Conservation (phyloP, 2,329 filamentous ascomycete genomes). For the Pseudopithomyces maydicus region DNA sequence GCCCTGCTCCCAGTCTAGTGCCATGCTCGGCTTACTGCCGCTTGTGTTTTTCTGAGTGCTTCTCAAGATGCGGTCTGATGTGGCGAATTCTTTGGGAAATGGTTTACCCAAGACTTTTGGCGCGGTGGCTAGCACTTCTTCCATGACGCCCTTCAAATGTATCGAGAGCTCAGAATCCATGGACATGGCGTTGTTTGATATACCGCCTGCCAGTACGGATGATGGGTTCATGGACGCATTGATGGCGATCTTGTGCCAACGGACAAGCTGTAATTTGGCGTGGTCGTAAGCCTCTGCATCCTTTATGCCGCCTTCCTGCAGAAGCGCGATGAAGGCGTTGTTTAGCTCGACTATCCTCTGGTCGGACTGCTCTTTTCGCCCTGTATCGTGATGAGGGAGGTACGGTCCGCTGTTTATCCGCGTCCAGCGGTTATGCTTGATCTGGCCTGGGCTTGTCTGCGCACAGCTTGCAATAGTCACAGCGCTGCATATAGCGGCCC, state of each 20-base stretch:
- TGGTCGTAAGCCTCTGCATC: constrained; percentile 70
- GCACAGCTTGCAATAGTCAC: constrained; percentile 73
- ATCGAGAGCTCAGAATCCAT: constrained; percentile 64
- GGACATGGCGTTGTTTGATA: constrained; percentile 70
- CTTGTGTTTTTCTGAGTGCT: constrained; percentile 66
- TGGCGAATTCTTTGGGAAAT: constrained; percentile 65
- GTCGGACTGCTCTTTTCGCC: constrained; percentile 22
- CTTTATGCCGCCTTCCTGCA: constrained; percentile 65
- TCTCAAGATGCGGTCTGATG: constrained; percentile 65
- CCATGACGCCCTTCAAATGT: constrained; percentile 70
- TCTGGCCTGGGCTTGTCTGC: constrained; percentile 65
- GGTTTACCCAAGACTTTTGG: constrained; percentile 66
- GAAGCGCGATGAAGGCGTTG: constrained; percentile 58
- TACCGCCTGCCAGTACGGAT: constrained; percentile 68
- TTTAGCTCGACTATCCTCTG: constrained; percentile 51
- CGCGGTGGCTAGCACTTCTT: constrained; percentile 69
- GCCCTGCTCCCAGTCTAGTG: constrained; percentile 71
- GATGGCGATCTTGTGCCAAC: constrained; percentile 80
- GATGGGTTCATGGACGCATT: constrained; percentile 77
- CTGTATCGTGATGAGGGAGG: constrained; percentile 54
- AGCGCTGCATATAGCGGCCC: constrained; percentile 66
- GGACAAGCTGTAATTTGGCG: constrained; percentile 69
- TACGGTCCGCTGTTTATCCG: constrained; percentile 72
- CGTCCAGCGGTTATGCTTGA: constrained; percentile 76
- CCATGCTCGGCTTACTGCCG: constrained; percentile 68